These are phyloP conservation scores for Colletotrichum noveboracense DNA, from an alignment of 2,329 filamentous ascomycete genomes.

Conservation along the genomic window DNA sequence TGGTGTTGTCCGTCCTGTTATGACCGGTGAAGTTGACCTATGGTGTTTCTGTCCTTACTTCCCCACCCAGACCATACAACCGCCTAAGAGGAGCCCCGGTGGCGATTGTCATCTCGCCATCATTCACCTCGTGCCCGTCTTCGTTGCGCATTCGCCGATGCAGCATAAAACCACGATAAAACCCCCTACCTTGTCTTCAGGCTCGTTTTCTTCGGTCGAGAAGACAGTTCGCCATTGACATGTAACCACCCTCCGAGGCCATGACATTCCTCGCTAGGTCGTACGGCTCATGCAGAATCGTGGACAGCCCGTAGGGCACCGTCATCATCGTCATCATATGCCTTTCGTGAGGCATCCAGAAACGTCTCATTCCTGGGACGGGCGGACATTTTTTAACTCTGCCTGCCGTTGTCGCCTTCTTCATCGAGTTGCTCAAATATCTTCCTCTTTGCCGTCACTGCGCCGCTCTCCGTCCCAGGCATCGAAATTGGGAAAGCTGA, in stretches of 20 bases:
- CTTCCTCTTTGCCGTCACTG: slow-evolving; percentile 42
- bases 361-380: neutral
- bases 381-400: neutral
- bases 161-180: neutral
- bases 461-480: slow-evolving; percentile 61
- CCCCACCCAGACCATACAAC: neutral
- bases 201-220: neutral
- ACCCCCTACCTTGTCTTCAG: neutral
- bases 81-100: neutral
- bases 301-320: neutral
- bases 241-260: neutral
- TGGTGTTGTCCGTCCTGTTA: neutral
- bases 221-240: neutral
- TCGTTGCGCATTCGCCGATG: neutral
- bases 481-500: slow-evolving; percentile 78
- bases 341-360: neutral
- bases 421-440: slow-evolving; percentile 23
- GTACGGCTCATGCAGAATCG: neutral
- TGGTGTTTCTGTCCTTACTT: neutral
- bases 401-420: neutral
- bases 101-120: neutral
- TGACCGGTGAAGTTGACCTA: neutral
- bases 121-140: neutral
- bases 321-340: neutral
- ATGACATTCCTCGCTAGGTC: neutral